These are phyloP conservation scores for Saccharomycopsis microspora DNA, from an alignment of 805 yeast species.

Conservation along the genomic window DNA sequence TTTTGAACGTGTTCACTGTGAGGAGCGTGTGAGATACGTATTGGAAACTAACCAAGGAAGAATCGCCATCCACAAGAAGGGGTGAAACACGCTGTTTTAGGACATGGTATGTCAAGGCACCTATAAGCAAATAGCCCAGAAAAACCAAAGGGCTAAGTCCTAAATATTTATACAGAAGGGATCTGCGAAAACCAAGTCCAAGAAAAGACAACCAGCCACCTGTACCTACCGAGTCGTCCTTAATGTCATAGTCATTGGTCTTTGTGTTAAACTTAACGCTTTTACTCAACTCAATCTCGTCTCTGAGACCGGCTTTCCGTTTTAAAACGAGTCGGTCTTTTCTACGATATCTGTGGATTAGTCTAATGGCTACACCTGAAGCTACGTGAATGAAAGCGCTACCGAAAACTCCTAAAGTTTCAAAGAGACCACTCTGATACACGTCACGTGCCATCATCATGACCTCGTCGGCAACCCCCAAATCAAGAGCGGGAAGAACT, in stretches of 20 bases:
- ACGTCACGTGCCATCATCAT: conserved; percentile 50
- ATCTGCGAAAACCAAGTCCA: conserved; percentile 42
- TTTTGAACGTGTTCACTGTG: conserved; percentile 19
- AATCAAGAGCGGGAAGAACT: conserved; percentile 38
- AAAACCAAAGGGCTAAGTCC: conserved; percentile 48
- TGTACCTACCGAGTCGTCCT: conserved; percentile 40
- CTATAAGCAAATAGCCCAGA: conserved; percentile 45
- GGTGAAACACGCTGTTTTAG: conserved; percentile 40
- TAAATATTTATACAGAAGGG: conserved; percentile 30
- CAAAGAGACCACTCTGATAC: conserved; percentile 45
- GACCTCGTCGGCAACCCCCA: conserved; percentile 34
- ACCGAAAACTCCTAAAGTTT: conserved; percentile 35
- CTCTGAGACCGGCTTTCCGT: conserved; percentile 16
- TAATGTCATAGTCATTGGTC: conserved; percentile 18
- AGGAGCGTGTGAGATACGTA: conserved; percentile 37
- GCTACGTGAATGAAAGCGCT: conserved; percentile 37
- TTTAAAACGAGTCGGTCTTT: conserved; percentile 15
- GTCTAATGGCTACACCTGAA: conserved; percentile 36
- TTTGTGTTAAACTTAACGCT: conserved; percentile 1
- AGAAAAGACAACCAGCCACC: conserved; percentile 48
- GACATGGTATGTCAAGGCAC: conserved; percentile 35
- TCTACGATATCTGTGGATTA: conserved; percentile 12
- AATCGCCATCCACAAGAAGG: conserved; percentile 49
- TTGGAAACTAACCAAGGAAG: conserved; percentile 40
- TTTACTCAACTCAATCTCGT: conserved; percentile 13